phyloP scores from a whole-genome alignment of 78 protist genomes.

The Dictyostelium intermedium region DNA sequence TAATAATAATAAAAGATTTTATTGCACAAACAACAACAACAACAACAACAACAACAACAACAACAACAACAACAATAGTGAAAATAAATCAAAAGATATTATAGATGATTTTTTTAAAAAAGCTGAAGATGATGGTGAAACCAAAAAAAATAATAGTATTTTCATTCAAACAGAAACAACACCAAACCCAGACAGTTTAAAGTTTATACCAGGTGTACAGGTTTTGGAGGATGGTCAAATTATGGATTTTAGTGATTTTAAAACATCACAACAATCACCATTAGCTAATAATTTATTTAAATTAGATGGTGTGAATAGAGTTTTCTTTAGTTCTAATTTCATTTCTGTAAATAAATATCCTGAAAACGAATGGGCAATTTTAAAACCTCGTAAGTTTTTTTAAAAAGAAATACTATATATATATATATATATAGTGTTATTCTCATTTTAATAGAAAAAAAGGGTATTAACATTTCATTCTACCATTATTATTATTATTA shows the following conservation, averaged over 20 bases:
- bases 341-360: conserved; percentile 87
- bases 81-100: neutral
- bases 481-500: neutral
- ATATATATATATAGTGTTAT: too few relatives aligned
- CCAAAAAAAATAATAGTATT: neutral
- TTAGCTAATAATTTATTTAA: conserved; percentile 85
- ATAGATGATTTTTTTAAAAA: conserved; percentile 8
- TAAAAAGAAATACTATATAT: too few relatives aligned
- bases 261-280: conserved; percentile 83
- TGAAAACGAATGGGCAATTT: conserved; percentile 78
- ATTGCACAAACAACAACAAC: neutral
- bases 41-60: too few relatives aligned
- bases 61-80: neutral
- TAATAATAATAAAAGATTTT: neutral
- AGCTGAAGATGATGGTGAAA: neutral
- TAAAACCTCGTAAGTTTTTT: conserved; percentile 79
- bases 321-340: conserved; percentile 84
- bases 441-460: too few relatives aligned
- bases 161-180: conserved; percentile 85
- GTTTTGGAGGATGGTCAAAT: conserved; percentile 64
- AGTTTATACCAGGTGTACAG: conserved; percentile 82
- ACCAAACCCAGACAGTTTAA: conserved; percentile 85
- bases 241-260: conserved; percentile 50
- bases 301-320: conserved; percentile 84
- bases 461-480: neutral